Evolutionary conservation across 2,329 filamentous ascomycete species (phyloP), one percentile per base, ranked within the genome.

Genomic region (Geosmithia flava): DNA sequence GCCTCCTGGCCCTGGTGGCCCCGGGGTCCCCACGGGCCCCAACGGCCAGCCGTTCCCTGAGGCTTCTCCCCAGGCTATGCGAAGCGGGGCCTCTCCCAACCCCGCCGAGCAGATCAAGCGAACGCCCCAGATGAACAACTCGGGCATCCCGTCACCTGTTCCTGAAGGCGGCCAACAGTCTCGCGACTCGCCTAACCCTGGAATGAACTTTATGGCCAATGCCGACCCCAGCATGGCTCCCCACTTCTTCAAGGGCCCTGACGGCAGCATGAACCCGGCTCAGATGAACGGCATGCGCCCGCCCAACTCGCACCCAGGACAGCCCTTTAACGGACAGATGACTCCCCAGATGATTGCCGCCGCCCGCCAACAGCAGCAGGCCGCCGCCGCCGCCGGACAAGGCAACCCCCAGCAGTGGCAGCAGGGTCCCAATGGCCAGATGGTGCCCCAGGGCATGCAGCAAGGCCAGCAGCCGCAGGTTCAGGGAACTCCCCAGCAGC

Each of bases 91-190:
- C 23, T 90, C 86, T 11, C 86, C 86, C 37, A 89, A 87, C 59
- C 83, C 86, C 20, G 71, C 75, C 43, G 86, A 90, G 52, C 83
- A 85, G 65, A 87, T 88, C 75, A 87, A 87, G 71, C 81, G 85
- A 46, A 86, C 83, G 23, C 83, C 84, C 23, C 84, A 87, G 63
- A 81, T 88, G 74, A 78, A 77, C 56, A 78, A 78, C 50, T 75
- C 75, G 39, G 80, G 76, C 49, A 80, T 87, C 53, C 82, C 83
- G 20, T 88, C 82, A 20, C 85, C 81, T 7, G 72, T 85, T 52
- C 82, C 83, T 2, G 85, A 87, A 59, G 83, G 79, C 29, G 71
- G 69, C 7, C 81, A 75, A 69, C 81, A 75, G 69, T 85, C 78
- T 50, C 76, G 74, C 57, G 78, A 73, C 64, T 86, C 82, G 50